Evolutionary conservation across 345 rosid species (phyloP).

Genomic region (Stellera chamaejasme): DNA sequence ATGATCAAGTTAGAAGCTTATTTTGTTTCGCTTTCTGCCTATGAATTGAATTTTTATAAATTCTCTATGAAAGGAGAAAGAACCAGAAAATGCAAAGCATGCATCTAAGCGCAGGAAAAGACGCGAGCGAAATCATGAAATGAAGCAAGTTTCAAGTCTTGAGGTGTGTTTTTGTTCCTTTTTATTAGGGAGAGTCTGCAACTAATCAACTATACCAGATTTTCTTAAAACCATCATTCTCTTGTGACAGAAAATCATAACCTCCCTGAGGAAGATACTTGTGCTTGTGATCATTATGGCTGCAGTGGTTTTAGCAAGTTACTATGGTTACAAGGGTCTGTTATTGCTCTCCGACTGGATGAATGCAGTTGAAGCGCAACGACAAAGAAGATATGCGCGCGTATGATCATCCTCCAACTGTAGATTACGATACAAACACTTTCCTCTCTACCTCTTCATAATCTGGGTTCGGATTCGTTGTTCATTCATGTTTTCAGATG

Average conservation of each 20-base stretch:
- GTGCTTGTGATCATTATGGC: conserved; percentile 22
- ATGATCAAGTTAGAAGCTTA: background rate
- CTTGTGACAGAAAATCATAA: conserved; percentile 44
- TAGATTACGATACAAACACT: too few species aligned
- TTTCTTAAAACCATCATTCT: background rate
- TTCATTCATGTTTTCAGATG: too few species aligned
- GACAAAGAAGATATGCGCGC: conserved; percentile 31
- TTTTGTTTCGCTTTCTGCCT: background rate
- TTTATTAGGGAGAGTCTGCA: background rate
- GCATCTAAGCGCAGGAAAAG: conserved; percentile 56
- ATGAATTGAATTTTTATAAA: conserved; percentile 1
- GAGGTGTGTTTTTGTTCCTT: conserved; percentile 34
- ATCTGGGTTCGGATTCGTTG: too few species aligned
- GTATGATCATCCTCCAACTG: conserved; percentile 12
- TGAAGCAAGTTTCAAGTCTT: conserved; percentile 35
- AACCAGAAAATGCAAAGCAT: conserved; percentile 31
- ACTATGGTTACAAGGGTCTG: conserved; percentile 77
- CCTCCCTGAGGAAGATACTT: conserved; percentile 35
- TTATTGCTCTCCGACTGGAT: conserved; percentile 78
- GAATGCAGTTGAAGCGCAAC: conserved; percentile 67
- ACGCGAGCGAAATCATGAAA: conserved; percentile 48
- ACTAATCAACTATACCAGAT: background rate
- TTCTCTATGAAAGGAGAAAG: conserved; percentile 43
- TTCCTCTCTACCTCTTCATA: too few species aligned
- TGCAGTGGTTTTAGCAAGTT: conserved; percentile 29